phyloP scores from a whole-genome alignment of 768 basidiomycete genomes.

The Kwoniella bestiolae region DNA sequence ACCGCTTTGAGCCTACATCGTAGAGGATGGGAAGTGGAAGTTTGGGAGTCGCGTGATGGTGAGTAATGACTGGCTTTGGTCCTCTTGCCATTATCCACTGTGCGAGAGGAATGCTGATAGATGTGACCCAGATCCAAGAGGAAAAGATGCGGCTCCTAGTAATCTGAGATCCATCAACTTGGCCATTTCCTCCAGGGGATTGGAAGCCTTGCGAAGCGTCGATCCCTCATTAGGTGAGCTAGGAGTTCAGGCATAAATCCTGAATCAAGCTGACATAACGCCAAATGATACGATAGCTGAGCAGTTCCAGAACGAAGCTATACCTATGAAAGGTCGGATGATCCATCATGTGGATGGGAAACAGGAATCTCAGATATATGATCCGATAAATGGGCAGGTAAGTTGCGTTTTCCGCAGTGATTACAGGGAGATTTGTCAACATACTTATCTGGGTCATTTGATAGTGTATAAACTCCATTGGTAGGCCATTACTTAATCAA shows the following conservation, averaged over 20 bases:
- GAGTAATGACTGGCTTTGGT: too few relatives aligned
- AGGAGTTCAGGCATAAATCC: not conserved
- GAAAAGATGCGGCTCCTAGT: slow-evolving; percentile 34
- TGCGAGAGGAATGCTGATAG: too few relatives aligned
- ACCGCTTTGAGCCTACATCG: slow-evolving; percentile 82
- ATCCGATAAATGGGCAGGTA: slow-evolving; percentile 79
- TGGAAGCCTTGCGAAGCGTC: slow-evolving; percentile 81
- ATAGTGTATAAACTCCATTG: slow-evolving; percentile 92
- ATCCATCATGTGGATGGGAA: slow-evolving; percentile 78
- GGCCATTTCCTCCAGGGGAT: slow-evolving; percentile 90
- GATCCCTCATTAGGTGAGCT: slow-evolving; percentile 61
- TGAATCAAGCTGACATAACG: not conserved
- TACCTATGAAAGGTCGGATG: slow-evolving; percentile 96
- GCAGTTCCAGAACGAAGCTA: slow-evolving; percentile 66
- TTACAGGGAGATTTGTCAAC: not conserved
- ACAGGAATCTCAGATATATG: slow-evolving; percentile 82
- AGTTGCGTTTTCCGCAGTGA: slow-evolving; percentile 44
- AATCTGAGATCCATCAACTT: slow-evolving; percentile 84
- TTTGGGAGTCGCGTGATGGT: slow-evolving; percentile 56
- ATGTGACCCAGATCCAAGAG: slow-evolving; percentile 47
- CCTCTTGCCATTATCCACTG: too few relatives aligned
- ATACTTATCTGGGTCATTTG: not conserved
- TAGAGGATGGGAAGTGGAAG: slow-evolving; percentile 68
- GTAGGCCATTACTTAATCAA: slow-evolving; percentile 84
- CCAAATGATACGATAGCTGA: slow-evolving; percentile 47